phyloP scores from a whole-genome alignment of 1,284 basidiomycete genomes.

The Fomitopsis pinicola region DNA sequence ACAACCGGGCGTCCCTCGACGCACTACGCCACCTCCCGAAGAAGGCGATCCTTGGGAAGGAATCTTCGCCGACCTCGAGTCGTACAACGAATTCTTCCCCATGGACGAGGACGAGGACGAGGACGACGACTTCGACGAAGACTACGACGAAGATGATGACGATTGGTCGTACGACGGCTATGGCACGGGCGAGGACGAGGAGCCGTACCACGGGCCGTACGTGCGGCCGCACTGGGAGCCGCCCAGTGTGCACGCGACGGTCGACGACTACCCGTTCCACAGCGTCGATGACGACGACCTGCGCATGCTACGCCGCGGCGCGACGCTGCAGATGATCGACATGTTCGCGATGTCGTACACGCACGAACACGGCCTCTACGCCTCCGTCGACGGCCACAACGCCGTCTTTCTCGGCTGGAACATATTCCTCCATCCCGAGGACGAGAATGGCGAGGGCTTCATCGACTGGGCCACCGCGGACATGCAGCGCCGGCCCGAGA shows the following conservation, averaged over 20 bases:
- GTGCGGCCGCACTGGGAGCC: conserved; percentile 53
- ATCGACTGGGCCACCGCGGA: conserved; percentile 47
- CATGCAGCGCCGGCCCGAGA: conserved; percentile 41
- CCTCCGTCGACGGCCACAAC: conserved; percentile 35
- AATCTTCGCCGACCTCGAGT: conserved; percentile 48
- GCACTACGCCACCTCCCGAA: conserved; percentile 21
- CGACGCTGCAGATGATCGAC: conserved; percentile 52
- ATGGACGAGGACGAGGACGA: conserved; percentile 32
- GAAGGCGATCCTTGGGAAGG: conserved; percentile 63
- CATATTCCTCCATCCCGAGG: conserved; percentile 42
- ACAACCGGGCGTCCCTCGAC: conserved; percentile 19
- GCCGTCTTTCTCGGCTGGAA: conserved; percentile 65
- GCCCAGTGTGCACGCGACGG: conserved; percentile 36
- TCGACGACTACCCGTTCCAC: conserved; percentile 33
- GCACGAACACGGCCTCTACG: conserved; percentile 44
- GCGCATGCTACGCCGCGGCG: conserved; percentile 56
- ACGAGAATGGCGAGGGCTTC: conserved; percentile 47
- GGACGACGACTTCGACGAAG: conserved; percentile 27
- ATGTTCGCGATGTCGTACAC: conserved; percentile 51
- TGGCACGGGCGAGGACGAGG: conserved; percentile 30
- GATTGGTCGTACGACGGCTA: conserved; percentile 32
- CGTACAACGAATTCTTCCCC: conserved; percentile 33
- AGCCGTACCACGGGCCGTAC: conserved; percentile 34
- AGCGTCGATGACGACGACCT: conserved; percentile 33
- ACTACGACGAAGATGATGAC: conserved; percentile 27